Evolutionary conservation across 2,329 filamentous ascomycete genomes (phyloP), one percentile per base, ranked within the genome.

Genomic region (Pyricularia sp.): DNA sequence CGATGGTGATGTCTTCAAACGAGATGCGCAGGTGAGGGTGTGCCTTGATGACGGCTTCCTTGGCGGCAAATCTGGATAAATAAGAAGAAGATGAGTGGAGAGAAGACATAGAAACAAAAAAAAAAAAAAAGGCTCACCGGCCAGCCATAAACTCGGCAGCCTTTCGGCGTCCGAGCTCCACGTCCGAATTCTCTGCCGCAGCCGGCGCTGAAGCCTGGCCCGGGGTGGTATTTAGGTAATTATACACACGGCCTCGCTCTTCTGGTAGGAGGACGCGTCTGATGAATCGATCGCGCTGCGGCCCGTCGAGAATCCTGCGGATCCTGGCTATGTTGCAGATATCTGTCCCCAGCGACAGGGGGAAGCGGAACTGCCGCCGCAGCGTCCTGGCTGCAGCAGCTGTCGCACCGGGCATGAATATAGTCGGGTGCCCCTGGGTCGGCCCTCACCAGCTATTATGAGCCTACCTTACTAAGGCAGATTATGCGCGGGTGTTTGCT

Each of bases 1-100:
- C 65, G 60, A 84, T 81, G 33, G 77, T 69, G 44, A 91, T 81
- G 66, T 87, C 82, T 64, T 88, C 85, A 73, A 86, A 88, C 1
- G 80, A 81, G 28, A 91, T 74, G 26, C 75, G 75, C 8, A 83
- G 78, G n/a, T 81, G 77, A 1, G 82, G 79, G 68, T 89, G 84
- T 2, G 89, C 88, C 75, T 93, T 92, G 68, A 89, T 86, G 64
- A 82, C 82, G 1, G 89, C 89, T 74, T 91, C 90, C 72, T 91
- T 91, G 8, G 88, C 88, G 1, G 89, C 88, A 72, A 87, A 89
- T 64, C 85, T 84, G 62, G 12, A 24, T 3, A 26, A 26, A 26
- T 26, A 26, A 26, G 26, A 26, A 26, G 26, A 26, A 26, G 26
- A 26, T 26, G 26, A 26, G 26, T 4, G 26, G 62, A 33, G 2